Base-by-base conservation (phyloP, 106 monocot genomes). In the Vanilla planifolia region DNA sequence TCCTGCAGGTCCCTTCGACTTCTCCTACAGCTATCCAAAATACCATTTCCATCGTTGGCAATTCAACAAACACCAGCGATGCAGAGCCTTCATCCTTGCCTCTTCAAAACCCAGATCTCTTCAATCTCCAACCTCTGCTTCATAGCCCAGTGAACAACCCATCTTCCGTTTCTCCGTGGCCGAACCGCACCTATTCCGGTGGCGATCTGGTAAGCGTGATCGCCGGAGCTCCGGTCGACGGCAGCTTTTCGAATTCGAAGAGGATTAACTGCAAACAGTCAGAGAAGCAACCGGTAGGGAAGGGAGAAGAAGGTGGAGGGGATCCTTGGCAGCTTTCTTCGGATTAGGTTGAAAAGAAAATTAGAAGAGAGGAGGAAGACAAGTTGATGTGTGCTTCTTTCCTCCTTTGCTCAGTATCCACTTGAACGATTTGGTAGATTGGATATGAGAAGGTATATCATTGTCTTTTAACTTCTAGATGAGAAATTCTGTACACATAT, bases 241-340 rank as follows among this genome's bases (percentile, higher is more conserved):
- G 37, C 37, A 10, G 37, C 37, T 10, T n/a, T n/a, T 0, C 29
- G 10, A 30, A 53, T 29, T 53, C 53, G n/a, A 53, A 30, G 53
- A 53, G 53, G 30, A 30, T 29, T 16, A 57, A 10, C 35, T 57
- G 35, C 57, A 35, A 57, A 9, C 27, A 6, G 1, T 13, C 53
- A 4, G 53, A 55, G 1, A 57, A 57, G 35, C 33, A 35, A 10
- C 17, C 19, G 10, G 20, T n/a, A 10, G 48, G 2, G 4, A 30
- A 28, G 1, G 53, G 30, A 11, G 53, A 30, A 32, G 30, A 55
- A 55, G 32, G 32, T 13, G 53, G 30, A 17, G 10, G 16, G 27
- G 57, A 57, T 21, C 27, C 21, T 10, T 57, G 57, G 57, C 57
- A 17, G 13, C 17, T 57, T 5, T 57, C 57, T 57, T 57, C 57